Evolutionary conservation across 768 basidiomycete species (phyloP), one percentile per base, ranked within the genome.

Genomic region (Leccinum broughii): DNA sequence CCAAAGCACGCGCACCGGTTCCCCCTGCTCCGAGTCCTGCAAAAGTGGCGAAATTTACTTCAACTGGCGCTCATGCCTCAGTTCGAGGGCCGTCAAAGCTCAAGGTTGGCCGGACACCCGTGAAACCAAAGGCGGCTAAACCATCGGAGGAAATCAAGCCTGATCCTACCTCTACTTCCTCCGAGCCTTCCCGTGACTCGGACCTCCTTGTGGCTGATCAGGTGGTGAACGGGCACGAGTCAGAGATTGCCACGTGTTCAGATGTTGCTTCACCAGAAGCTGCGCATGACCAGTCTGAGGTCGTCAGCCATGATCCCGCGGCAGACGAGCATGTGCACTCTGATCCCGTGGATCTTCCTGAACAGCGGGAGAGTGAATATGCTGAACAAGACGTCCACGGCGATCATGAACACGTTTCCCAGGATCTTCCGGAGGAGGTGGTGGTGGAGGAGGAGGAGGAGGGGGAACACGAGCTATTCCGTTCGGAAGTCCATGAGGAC

Each of bases 1-100:
- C 85, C 24, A 87, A 84, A 69, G 83, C 83, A 22, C 81, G 86
- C 17, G 62, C 77, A n/a, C 62, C 72, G 4, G 66, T 51, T 8
- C 53, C 66, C 26, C 14, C 62, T 34, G 54, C 28, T 44, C 51
- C 62, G 13, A 68, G 65, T 26, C 66, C 72, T 35, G 57, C 68
- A 5, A 65, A 61, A 48, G 62, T 79, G 11, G 60, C 71, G 10
- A 69, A 76, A 51, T 65, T 76, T 22, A 62, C 71, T 51, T 57
- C 72, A 56, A 22, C 64, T 34, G 76, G 75, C 55, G 62, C 70
- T 55, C 69, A 74, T 46, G 26, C 17, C 10, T 56, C 71, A 7
- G 56, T 75, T 34, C 73, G 75, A 49, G 75, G 69, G 7, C 60
- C 64, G 6, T 65, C 75, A 8, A 74, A 68, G 64, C 46, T 67